Evolutionary conservation across 179 eudicot species (phyloP).

Genomic region (Amaranthus tricolor): DNA sequence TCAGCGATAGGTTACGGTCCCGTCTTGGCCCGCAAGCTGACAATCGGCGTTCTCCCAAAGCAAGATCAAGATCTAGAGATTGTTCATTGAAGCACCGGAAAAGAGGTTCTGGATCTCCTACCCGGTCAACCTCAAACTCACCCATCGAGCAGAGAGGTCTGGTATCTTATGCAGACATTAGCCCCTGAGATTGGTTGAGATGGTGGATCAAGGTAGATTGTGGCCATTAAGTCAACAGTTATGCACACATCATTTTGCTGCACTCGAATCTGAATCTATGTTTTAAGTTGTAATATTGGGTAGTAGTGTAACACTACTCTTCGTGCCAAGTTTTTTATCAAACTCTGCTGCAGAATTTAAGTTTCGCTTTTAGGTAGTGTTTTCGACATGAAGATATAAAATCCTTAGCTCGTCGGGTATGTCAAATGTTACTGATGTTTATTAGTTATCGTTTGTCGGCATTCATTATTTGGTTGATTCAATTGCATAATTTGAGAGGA

Average conservation of each 20-base stretch:
- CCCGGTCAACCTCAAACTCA: slow-evolving; percentile 65
- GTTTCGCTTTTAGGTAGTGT: not conserved
- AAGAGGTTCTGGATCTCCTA: slow-evolving; percentile 38
- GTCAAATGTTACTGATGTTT: not conserved
- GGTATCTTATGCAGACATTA: slow-evolving; percentile 81
- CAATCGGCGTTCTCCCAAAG: slow-evolving; percentile 41
- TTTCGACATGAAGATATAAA: not conserved
- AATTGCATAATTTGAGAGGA: too few species aligned
- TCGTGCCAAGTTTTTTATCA: not conserved
- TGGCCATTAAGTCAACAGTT: too few species aligned
- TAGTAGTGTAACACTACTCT: not conserved
- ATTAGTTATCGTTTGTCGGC: not conserved
- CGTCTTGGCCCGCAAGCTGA: slow-evolving; percentile 68
- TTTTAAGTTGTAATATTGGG: not conserved
- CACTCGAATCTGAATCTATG: not conserved
- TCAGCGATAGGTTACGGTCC: slow-evolving; percentile 69
- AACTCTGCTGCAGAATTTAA: not conserved
- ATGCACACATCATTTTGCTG: not conserved
- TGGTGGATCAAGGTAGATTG: slow-evolving; percentile 41
- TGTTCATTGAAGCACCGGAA: slow-evolving; percentile 32
- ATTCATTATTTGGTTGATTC: not conserved
- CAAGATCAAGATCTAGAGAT: slow-evolving; percentile 49
- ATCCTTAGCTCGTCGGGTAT: not conserved
- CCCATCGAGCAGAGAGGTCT: slow-evolving; percentile 65
- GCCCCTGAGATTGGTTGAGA: slow-evolving; percentile 35